Conservation (phyloP, 1,139 yeast species). For the Kodamaea fungicola region DNA sequence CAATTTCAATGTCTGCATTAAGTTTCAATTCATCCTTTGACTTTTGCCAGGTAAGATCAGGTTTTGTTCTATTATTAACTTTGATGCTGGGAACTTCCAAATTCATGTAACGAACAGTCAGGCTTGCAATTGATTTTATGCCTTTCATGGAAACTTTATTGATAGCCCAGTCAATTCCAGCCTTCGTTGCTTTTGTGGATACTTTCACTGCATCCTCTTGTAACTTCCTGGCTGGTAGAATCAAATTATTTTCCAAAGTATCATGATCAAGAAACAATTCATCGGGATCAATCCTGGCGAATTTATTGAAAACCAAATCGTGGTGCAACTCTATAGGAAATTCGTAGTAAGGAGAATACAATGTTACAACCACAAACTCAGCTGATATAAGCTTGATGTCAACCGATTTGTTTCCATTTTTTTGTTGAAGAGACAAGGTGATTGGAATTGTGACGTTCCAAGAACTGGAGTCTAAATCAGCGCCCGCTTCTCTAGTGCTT, state of each 20-base stretch:
- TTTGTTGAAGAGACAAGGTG: slow-evolving; percentile 9
- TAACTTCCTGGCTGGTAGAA: slow-evolving; percentile 18
- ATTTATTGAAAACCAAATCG: slow-evolving; percentile 17
- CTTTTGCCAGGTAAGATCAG: too few relatives aligned
- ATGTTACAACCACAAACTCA: slow-evolving; percentile 19
- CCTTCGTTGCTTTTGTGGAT: not conserved
- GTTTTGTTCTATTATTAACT: slow-evolving; percentile 6
- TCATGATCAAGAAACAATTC: slow-evolving; percentile 21
- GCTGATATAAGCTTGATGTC: slow-evolving; percentile 13
- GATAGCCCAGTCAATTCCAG: slow-evolving; percentile 12
- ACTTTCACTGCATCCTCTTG: not conserved
- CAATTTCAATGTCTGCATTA: not conserved
- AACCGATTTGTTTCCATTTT: slow-evolving; percentile 12
- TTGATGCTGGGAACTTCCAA: slow-evolving; percentile 2
- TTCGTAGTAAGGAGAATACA: slow-evolving; percentile 15
- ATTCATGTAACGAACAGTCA: slow-evolving; percentile 28
- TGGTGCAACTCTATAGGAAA: slow-evolving; percentile 22
- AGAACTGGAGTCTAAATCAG: slow-evolving; percentile 7
- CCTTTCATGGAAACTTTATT: slow-evolving; percentile 32
- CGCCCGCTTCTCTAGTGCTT: slow-evolving; percentile 18
- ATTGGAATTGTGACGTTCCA: slow-evolving; percentile 34
- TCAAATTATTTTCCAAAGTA: slow-evolving; percentile 21
- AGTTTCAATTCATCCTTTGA: not conserved
- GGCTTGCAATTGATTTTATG: slow-evolving; percentile 24
- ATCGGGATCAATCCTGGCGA: slow-evolving; percentile 2